These are phyloP conservation scores for Isochrysis galbana DNA, from an alignment of 78 protist genomes.

Conservation along the genomic window DNA sequence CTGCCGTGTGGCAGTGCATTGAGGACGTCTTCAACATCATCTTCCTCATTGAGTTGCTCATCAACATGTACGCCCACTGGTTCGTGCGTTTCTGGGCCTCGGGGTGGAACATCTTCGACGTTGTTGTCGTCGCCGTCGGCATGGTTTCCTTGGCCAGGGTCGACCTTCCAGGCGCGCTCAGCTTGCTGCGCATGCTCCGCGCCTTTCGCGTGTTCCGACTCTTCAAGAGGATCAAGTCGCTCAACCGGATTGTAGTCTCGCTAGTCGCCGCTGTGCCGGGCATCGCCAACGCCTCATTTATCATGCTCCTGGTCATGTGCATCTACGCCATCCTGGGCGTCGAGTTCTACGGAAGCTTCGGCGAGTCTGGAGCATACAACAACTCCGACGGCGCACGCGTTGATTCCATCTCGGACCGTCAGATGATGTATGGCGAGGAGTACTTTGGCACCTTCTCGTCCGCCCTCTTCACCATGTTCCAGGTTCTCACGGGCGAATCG, in stretches of 20 bases:
- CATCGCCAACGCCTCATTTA: not conserved
- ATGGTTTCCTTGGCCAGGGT: not conserved
- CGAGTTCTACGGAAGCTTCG: not conserved
- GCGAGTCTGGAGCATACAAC: too few species aligned
- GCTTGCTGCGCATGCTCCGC: not conserved
- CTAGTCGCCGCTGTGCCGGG: not conserved
- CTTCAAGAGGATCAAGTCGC: not conserved
- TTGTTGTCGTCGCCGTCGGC: not conserved
- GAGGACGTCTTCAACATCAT: not conserved
- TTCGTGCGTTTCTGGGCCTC: not conserved
- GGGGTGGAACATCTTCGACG: not conserved
- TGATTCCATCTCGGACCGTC: not conserved
- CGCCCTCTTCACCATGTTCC: not conserved
- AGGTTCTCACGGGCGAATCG: not conserved
- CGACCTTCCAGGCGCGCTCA: not conserved
- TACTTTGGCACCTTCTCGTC: not conserved
- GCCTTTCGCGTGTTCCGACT: slow-evolving; percentile 21
- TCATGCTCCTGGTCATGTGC: not conserved
- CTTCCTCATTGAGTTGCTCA: not conserved
- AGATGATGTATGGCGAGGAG: not conserved
- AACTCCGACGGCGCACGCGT: not conserved
- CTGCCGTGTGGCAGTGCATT: not conserved
- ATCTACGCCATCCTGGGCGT: not conserved
- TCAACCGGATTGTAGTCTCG: not conserved
- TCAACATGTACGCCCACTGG: not conserved